Percentiles rank a stretch among this genome's conserved stretches.
Conservation (phyloP, 2,329 filamentous ascomycete genomes). For the Talaromyces pinophilus region DNA sequence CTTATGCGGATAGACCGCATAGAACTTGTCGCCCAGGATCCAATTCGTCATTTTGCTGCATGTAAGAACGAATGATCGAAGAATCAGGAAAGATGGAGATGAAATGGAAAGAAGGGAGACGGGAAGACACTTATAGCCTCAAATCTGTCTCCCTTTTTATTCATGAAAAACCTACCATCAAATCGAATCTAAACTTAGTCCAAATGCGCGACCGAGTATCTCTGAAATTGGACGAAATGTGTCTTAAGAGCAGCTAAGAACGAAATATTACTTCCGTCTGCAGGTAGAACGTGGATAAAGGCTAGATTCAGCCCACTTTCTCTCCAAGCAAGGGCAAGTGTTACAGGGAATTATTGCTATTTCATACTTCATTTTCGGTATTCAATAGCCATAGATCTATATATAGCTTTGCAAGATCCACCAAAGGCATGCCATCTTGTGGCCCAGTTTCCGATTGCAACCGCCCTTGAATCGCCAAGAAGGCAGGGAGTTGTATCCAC, state of each 20-base stretch:
- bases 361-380: neutral
- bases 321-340: constrained; percentile 5
- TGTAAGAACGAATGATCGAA: neutral
- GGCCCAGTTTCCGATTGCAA: constrained; percentile 4
- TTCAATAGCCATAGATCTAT: neutral
- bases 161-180: neutral
- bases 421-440: neutral
- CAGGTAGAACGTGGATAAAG: constrained; percentile 3
- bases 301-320: neutral
- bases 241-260: neutral
- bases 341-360: neutral
- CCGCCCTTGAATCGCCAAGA: neutral
- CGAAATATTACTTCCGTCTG: constrained; percentile 3
- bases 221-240: neutral
- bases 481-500: constrained; percentile 4
- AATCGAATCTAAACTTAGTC: neutral
- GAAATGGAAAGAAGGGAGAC: neutral
- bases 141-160: neutral
- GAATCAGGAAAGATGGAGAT: neutral
- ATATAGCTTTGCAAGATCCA: neutral
- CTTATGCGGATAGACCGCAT: constrained; percentile 57
- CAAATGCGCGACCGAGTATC: neutral
- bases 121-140: neutral
- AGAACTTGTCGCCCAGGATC: constrained; percentile 50
- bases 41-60: constrained; percentile 26